A percentile compares a stretch with the other conserved stretches of the same genome.
These are phyloP conservation scores for Marasmius oreades DNA, from an alignment of 1,284 basidiomycete species.

Conservation along the genomic window DNA sequence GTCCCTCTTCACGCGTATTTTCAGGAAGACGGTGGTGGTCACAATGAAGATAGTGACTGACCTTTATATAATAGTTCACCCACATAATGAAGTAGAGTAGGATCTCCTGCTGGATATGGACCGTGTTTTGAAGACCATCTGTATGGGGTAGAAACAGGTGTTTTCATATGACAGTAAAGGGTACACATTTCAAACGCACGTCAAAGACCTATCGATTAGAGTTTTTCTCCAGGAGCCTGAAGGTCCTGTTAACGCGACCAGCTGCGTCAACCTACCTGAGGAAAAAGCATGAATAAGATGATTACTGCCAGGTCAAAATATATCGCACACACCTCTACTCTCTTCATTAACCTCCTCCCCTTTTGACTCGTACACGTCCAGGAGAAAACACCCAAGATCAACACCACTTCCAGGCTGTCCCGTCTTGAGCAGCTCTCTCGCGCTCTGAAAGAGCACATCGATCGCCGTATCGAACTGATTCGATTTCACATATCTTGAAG, in stretches of 20 bases:
- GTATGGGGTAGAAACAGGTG: conserved; percentile 8
- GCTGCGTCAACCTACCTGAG: conserved; percentile 75
- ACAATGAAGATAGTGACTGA: conserved; percentile 26
- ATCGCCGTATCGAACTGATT: conserved; percentile 78
- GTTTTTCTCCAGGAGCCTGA: conserved; percentile 80
- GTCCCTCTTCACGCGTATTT: conserved; percentile 53
- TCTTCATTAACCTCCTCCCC: conserved; percentile 67
- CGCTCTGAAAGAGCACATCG: conserved; percentile 84
- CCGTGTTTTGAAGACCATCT: conserved; percentile 84
- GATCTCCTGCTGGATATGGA: conserved; percentile 80
- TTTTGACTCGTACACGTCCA: conserved; percentile 79
- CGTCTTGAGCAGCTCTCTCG: conserved; percentile 80
- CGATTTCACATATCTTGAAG: conserved; percentile 79
- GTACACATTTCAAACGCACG: conserved; percentile 45
- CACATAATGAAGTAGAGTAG: conserved; percentile 80
- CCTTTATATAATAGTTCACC: conserved; percentile 89
- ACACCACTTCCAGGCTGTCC: conserved; percentile 87
- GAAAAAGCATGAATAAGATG: background rate
- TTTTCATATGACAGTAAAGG: conserved; percentile 13
- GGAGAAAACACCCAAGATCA: conserved; percentile 74
- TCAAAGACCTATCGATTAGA: conserved; percentile 71
- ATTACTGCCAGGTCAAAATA: background rate
- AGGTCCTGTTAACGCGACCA: conserved; percentile 75
- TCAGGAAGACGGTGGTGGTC: background rate
- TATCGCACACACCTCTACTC: conserved; percentile 58